Base-by-base conservation (phyloP, 139 green algal genomes). In the Picochlorum sp. region DNA sequence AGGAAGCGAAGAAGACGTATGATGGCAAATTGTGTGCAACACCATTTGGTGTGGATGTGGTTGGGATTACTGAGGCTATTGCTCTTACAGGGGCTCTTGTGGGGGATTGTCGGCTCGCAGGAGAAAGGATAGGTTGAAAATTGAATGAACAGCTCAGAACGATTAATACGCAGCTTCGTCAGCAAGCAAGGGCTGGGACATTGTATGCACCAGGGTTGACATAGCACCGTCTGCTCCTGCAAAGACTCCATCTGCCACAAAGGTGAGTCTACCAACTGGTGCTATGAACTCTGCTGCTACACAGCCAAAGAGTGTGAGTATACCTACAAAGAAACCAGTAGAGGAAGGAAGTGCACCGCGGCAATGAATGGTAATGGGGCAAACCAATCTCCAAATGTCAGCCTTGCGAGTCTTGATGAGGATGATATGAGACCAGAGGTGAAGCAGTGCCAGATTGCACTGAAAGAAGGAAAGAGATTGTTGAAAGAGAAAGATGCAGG, bases 21-120 rank as follows among this genome's bases (percentile, higher is more conserved):
- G 61, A 50, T 41, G 84, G 83, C 72, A 88, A 88, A 75, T 82
- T 97, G 61, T 98, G 92, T 65, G 89, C 87, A 20, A 98, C 92
- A 11, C 92, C 92, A 1, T 98, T 91, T 80, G 92, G 92, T 49
- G 75, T 98, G 2, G 92, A 98, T 58, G 85, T 98, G 9, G 92
- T 98, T 7, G 92, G 92, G 57, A 97, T 98, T 79, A 97, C 86
- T 2, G 87, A 96, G 78, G 60, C 85, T 2, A 60, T 98, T 3
- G 88, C 85, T 16, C 73, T 97, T 0, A 81, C 90, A 14, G 86
- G 88, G 4, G 88, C 88, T 28, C 58, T 86, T 24, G 78, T 84
- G 45, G 74, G 73, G 82, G 89, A 16, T 62, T 96, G 11, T 76
- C 81, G 15, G 83, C 89, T 1, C 72, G 86, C 5, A 75, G 86